Conservation (phyloP, 176 grass and related monocot species). For the Cymbopogon citratus region DNA sequence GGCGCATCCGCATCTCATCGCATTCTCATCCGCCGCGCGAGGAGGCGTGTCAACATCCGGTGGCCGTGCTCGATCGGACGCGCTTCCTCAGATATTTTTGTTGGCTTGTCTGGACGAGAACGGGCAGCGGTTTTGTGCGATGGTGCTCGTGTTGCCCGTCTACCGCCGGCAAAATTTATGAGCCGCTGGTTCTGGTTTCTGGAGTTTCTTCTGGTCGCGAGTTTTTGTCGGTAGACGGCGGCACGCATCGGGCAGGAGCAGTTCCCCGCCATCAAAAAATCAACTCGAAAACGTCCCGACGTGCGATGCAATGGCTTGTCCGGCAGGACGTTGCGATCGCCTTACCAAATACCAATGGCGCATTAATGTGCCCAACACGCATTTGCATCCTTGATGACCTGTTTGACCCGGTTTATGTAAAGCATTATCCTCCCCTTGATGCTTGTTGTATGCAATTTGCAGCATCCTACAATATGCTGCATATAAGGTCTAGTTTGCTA, state of each 20-base stretch:
- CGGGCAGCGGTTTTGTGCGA: neutral
- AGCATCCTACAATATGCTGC: neutral
- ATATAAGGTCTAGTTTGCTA: neutral
- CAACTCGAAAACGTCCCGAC: neutral
- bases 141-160: neutral
- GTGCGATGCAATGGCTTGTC: neutral
- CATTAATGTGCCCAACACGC: conserved; percentile 19
- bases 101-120: neutral
- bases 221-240: neutral
- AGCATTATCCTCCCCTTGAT: neutral
- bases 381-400: neutral
- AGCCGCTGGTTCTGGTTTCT: neutral
- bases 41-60: neutral
- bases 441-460: too few relatives aligned
- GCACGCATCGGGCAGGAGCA: neutral
- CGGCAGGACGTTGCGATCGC: neutral
- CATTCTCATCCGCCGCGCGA: neutral
- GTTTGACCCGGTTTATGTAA: neutral
- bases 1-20: neutral
- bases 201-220: neutral
- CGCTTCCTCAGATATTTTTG: conserved; percentile 17
- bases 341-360: neutral
- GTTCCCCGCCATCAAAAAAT: neutral
- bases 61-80: neutral
- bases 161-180: neutral